A percentile compares a stretch with the other conserved stretches of the same genome.
phyloP scores from a whole-genome alignment of 2,329 filamentous ascomycete genomes.

The Fusarium verticillioides region DNA sequence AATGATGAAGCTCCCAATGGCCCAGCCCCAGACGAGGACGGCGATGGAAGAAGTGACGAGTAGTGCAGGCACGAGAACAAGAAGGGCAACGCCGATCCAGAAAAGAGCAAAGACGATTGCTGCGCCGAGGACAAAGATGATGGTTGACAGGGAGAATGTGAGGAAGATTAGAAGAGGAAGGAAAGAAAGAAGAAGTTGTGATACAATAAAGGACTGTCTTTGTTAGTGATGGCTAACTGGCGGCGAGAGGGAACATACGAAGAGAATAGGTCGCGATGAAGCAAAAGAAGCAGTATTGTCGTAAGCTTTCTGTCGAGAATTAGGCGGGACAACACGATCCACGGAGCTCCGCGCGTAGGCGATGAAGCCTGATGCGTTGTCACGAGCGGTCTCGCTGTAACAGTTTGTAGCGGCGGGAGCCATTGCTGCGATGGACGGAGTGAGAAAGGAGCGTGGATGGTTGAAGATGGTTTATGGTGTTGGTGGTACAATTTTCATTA shows the following conservation, averaged over 20 bases:
- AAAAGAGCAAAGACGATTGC: slow-evolving; percentile 75
- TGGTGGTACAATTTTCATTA: slow-evolving; percentile 7
- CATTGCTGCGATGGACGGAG: slow-evolving; percentile 1
- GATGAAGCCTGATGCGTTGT: slow-evolving; percentile 51
- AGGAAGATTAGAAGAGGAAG: slow-evolving; percentile 76
- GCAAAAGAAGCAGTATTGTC: slow-evolving; percentile 66
- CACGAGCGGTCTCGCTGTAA: slow-evolving; percentile 43
- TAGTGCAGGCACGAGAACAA: slow-evolving; percentile 75
- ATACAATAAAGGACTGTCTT: slow-evolving; percentile 71
- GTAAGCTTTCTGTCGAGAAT: slow-evolving; percentile 67
- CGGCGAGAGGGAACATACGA: slow-evolving; percentile 60
- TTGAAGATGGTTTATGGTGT: not conserved
- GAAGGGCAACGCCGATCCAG: slow-evolving; percentile 72
- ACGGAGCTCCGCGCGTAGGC: slow-evolving; percentile 57
- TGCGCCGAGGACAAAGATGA: slow-evolving; percentile 70
- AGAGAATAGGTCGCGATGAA: slow-evolving; percentile 72
- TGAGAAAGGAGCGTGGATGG: not conserved
- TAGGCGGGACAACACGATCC: slow-evolving; percentile 67
- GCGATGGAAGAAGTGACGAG: slow-evolving; percentile 72
- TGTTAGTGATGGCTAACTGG: not conserved
- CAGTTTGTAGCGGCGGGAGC: slow-evolving; percentile 20
- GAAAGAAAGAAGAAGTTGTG: slow-evolving; percentile 72
- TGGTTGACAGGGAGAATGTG: slow-evolving; percentile 70
- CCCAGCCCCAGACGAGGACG: slow-evolving; percentile 75
- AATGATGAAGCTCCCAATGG: slow-evolving; percentile 66